A percentile compares a stretch with the other conserved stretches of the same genome.
Conservation (phyloP, 176 grass and related monocot species). For the Musa acuminata region DNA sequence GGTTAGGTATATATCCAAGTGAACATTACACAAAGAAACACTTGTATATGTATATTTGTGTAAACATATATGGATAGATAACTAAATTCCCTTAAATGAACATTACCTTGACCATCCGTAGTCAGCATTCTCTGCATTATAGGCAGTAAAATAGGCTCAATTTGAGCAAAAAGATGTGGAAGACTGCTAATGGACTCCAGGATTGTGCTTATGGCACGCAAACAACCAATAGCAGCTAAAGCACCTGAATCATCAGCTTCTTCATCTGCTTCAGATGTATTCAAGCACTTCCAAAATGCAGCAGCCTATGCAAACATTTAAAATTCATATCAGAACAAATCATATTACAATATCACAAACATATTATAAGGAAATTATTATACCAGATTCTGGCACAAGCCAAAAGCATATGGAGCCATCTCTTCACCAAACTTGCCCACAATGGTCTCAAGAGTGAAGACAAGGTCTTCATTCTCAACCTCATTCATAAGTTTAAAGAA, state of each 20-base stretch:
- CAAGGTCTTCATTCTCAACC: constrained; percentile 90
- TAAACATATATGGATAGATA: neutral
- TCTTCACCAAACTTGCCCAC: constrained; percentile 97
- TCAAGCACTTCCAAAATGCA: constrained; percentile 84
- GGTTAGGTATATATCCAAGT: no score
- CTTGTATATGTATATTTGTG: neutral
- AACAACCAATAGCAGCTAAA: constrained; percentile 81
- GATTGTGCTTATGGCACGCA: constrained; percentile 86
- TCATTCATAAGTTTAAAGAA: constrained; percentile 93
- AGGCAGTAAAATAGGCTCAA: constrained; percentile 66
- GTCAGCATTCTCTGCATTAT: constrained; percentile 81
- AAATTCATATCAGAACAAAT: constrained; percentile 6
- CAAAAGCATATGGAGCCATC: constrained; percentile 89
- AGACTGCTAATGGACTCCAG: constrained; percentile 86
- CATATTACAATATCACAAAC: neutral
- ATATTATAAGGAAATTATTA: constrained; percentile 1
- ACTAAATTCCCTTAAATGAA: neutral
- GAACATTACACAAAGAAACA: no score
- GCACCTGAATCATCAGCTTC: constrained; percentile 86
- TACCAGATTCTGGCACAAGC: constrained; percentile 86
- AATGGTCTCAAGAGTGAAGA: constrained; percentile 82
- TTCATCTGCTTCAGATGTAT: constrained; percentile 73
- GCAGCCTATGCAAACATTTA: constrained; percentile 37
- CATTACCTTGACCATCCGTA: constrained; percentile 85
- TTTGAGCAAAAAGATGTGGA: constrained; percentile 67